These are phyloP conservation scores for Cotoneaster glaucophyllus DNA, from an alignment of 306 rosid genomes.

Conservation along the genomic window DNA sequence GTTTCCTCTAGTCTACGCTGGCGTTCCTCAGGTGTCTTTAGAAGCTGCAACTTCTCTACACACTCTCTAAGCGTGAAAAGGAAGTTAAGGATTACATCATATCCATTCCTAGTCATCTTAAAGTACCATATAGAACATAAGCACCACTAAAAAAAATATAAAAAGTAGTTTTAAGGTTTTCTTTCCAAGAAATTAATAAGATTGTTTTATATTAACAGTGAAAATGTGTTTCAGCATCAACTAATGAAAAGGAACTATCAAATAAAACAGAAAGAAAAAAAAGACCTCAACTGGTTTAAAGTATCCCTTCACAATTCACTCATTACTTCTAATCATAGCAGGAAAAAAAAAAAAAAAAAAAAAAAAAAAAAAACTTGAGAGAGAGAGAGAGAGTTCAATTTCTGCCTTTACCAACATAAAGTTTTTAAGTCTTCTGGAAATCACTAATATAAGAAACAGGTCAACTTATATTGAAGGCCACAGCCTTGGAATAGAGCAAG, in stretches of 20 bases:
- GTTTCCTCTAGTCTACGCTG: conserved; percentile 92
- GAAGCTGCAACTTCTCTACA: conserved; percentile 91
- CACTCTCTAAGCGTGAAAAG: conserved; percentile 92
- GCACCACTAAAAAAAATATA: neutral
- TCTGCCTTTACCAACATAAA: neutral
- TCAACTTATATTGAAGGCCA: neutral
- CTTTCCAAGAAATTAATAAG: neutral
- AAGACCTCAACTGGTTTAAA: neutral
- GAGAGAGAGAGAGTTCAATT: neutral
- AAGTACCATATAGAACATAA: neutral
- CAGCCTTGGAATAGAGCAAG: neutral
- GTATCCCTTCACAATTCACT: neutral
- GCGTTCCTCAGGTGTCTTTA: conserved; percentile 96
- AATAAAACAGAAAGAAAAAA: neutral
- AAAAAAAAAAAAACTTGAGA: neutral
- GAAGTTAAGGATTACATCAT: conserved; percentile 53
- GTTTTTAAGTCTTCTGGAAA: neutral
- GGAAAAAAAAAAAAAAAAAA: neutral
- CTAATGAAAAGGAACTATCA: neutral
- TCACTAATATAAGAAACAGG: neutral
- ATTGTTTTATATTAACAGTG: neutral
- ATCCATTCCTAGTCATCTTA: neutral
- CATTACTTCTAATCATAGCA: neutral
- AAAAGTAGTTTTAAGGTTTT: neutral
- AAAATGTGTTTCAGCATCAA: neutral